Percentiles rank a stretch among this genome's conserved stretches.
Conservation (phyloP, 179 eudicot genomes). For the Actinidia chinensis region DNA sequence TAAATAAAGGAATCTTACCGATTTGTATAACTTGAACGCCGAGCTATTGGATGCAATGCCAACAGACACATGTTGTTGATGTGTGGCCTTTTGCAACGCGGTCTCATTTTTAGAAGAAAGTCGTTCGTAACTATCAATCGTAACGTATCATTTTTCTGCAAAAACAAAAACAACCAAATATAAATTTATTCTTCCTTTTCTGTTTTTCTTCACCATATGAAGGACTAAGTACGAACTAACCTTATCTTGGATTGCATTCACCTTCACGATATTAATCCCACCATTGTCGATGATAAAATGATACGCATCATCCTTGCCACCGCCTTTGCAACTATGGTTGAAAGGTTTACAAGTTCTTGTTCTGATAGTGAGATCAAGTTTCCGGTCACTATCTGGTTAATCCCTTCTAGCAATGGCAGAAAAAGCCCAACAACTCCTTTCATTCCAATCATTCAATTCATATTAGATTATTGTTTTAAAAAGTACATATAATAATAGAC, state of each 20-base stretch:
- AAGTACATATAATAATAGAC: neutral
- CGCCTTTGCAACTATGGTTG: conserved; percentile 57
- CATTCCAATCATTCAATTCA: neutral
- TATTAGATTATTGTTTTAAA: no score
- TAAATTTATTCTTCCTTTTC: no score
- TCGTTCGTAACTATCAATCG: conserved; percentile 58
- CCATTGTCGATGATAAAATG: conserved; percentile 60
- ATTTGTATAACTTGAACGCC: conserved; percentile 51
- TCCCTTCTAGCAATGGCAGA: conserved; percentile 67
- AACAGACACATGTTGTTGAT: conserved; percentile 61
- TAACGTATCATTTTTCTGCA: conserved; percentile 65
- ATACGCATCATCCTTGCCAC: conserved; percentile 61
- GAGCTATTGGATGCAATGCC: conserved; percentile 65
- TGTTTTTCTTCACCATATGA: no score
- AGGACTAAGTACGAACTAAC: conserved; percentile 22
- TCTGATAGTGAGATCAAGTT: conserved; percentile 50
- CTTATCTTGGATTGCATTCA: conserved; percentile 44
- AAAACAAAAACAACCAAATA: neutral
- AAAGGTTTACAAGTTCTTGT: conserved; percentile 56
- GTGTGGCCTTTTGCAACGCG: conserved; percentile 50
- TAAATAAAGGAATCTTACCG: conserved; percentile 31
- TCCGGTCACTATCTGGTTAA: conserved; percentile 59
- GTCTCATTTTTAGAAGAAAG: conserved; percentile 56
- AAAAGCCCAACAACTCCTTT: conserved; percentile 85
- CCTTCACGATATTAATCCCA: conserved; percentile 57